phyloP scores from a whole-genome alignment of 2,329 filamentous ascomycete species.

The Acrodontium crateriforme region DNA sequence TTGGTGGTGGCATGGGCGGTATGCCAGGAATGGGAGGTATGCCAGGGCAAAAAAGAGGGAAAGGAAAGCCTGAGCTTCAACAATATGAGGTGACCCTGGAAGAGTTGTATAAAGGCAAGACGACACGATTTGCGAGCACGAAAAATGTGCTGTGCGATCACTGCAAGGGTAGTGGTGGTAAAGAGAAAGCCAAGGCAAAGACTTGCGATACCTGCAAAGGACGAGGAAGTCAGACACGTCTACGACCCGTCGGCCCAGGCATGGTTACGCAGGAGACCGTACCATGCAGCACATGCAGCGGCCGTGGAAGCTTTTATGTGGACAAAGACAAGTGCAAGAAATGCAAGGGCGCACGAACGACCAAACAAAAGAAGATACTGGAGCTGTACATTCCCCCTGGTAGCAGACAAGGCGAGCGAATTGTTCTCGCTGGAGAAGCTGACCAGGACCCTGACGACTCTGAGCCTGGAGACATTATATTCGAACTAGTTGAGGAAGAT shows the following conservation, averaged over 20 bases:
- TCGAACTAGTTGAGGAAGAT: constrained; percentile 67
- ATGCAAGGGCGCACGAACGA: constrained; percentile 85
- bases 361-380: constrained; percentile 80
- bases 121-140: constrained; percentile 87
- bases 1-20: constrained; percentile 50
- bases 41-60: constrained; percentile 26
- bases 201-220: constrained; percentile 77
- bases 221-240: constrained; percentile 56
- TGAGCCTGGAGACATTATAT: constrained; percentile 84
- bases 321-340: constrained; percentile 98
- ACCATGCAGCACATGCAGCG: constrained; percentile 69
- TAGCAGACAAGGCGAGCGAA: constrained; percentile 65
- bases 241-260: constrained; percentile 74
- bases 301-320: constrained; percentile 74
- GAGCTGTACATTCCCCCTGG: constrained; percentile 93
- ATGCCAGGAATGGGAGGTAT: constrained; percentile 27
- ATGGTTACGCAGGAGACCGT: constrained; percentile 70
- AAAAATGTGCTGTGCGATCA: constrained; percentile 81
- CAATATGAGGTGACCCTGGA: constrained; percentile 84
- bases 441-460: constrained; percentile 84
- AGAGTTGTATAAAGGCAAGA: constrained; percentile 97
- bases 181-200: constrained; percentile 76
- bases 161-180: constrained; percentile 82
- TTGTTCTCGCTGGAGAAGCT: constrained; percentile 82
- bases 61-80: constrained; percentile 74